These are phyloP conservation scores for Xylaria scruposa DNA, from an alignment of 495 filamentous ascomycete species.

Conservation along the genomic window DNA sequence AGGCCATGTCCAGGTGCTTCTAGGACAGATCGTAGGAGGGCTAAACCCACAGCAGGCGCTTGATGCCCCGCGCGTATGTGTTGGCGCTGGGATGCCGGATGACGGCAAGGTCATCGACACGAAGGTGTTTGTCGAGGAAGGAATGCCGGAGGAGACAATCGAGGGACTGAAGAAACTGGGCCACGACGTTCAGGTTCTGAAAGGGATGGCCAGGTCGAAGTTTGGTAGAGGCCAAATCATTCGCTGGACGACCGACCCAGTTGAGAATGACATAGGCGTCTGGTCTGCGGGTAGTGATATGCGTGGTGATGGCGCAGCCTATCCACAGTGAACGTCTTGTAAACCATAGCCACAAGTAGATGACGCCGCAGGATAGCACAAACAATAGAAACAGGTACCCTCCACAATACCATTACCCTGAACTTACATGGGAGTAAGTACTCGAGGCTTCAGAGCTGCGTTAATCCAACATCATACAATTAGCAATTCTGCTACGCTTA, in stretches of 20 bases:
- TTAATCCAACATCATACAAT: background rate
- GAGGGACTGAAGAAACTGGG: slow-evolving; percentile 72
- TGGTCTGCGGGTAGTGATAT: slow-evolving; percentile 89
- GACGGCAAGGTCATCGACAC: slow-evolving; percentile 43
- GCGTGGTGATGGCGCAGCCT: slow-evolving; percentile 84
- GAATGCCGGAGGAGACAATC: slow-evolving; percentile 71
- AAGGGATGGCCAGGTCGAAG: slow-evolving; percentile 68
- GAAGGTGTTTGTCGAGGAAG: slow-evolving; percentile 81
- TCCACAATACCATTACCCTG: background rate
- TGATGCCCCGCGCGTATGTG: slow-evolving; percentile 87
- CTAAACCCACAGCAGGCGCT: slow-evolving; percentile 86
- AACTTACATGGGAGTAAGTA: background rate
- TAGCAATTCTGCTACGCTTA: background rate
- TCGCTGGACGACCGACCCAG: slow-evolving; percentile 66
- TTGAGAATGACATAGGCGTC: slow-evolving; percentile 67
- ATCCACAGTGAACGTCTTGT: slow-evolving; percentile 31
- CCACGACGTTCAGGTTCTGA: slow-evolving; percentile 73
- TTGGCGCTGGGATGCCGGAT: slow-evolving; percentile 71
- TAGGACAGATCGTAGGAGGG: slow-evolving; percentile 89
- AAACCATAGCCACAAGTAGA: background rate
- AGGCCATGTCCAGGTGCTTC: slow-evolving; percentile 92
- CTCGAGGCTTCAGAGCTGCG: background rate
- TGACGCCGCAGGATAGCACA: background rate
- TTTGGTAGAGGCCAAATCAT: slow-evolving; percentile 96
- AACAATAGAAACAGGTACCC: background rate